Conservation (phyloP, 208 protist genomes). For the Leishmania mexicana region DNA sequence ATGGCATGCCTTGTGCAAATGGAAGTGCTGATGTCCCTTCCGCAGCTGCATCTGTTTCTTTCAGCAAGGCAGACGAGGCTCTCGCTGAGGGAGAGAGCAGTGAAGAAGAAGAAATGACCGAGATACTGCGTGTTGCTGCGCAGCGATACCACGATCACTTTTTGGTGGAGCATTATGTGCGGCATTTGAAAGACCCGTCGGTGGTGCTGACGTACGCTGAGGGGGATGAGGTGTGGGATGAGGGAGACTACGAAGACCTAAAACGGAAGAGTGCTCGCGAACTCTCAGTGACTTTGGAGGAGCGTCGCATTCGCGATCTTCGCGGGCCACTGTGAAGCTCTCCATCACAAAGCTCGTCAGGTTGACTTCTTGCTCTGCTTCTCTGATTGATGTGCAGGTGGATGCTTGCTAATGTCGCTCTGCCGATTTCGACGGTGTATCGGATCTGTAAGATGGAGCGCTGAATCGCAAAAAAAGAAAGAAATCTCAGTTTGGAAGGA, state of each 20-base stretch:
- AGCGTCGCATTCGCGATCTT: slow-evolving; percentile 36
- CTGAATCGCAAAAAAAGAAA: not conserved
- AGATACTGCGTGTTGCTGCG: slow-evolving; percentile 22
- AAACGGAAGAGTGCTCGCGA: slow-evolving; percentile 12
- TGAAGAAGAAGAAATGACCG: slow-evolving; percentile 19
- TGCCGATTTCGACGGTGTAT: not conserved
- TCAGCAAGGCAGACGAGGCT: not conserved
- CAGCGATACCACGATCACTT: slow-evolving; percentile 53
- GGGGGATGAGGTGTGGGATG: slow-evolving; percentile 90
- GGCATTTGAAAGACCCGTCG: slow-evolving; percentile 46
- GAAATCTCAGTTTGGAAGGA: not conserved
- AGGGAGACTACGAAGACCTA: slow-evolving; percentile 66
- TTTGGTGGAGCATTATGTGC: slow-evolving; percentile 70
- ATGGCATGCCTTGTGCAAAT: not conserved
- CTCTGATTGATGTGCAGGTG: not conserved
- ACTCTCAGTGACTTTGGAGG: slow-evolving; percentile 13
- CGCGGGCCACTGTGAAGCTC: slow-evolving; percentile 36
- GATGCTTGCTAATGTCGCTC: not conserved
- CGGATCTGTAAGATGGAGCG: not conserved
- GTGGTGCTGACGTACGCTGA: slow-evolving; percentile 81
- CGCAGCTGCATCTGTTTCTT: not conserved
- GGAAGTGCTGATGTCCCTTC: not conserved
- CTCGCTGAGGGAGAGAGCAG: slow-evolving; percentile 6
- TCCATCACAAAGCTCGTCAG: not conserved
- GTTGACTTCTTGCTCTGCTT: not conserved